Evolutionary conservation across 352 stramenopile species (phyloP), one percentile per base, ranked within the genome.

Genomic region (Pythium aquatile): DNA sequence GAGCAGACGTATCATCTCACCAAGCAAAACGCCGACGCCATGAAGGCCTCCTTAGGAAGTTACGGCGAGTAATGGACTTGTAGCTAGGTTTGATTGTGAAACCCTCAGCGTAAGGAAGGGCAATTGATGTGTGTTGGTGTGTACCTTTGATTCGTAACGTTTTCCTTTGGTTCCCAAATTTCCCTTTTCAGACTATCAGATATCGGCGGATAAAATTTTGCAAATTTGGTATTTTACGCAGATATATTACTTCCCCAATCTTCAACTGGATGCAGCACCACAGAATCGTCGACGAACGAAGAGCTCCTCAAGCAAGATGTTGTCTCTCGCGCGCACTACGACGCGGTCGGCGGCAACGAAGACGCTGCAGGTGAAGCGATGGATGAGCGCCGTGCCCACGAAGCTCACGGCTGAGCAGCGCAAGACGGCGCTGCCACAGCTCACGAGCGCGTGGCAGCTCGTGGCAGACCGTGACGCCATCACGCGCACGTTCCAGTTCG

Each of bases 391-490:
- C 11, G 66, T 78, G 29, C 81, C 83, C 6, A 79, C 66, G 39
- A 81, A 76, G 11, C 68, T 91, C 37, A 85, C 66, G 33, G 58
- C 74, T 5, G 60, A 72, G 8, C 74, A 92, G 60, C 83, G 83
- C 39, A 30, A 62, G n/a, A 33, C 51, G 14, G 74, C 69, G 8
- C 66, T 89, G 26, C 58, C 73, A 37, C 69, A 82, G 54, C 70
- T 91, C 64, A 77, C 73, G 29, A 68, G 54, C 47, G 76, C 77
- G 29, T 92, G 83, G 83, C 53, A 78, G 60, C 40, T 65, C 2
- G 76, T 90, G 42, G 74, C 77, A 9, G 59, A 75, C 44, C 82
- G 86, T 62, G 86, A 97, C 68, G 89, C 89, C 33, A 96, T 97
- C 70, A 70, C 76, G 55, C 87, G 88, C 61, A 79, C 61, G 56